These are phyloP conservation scores for Camellia oleifera DNA, from an alignment of 179 eudicot species.

Conservation along the genomic window DNA sequence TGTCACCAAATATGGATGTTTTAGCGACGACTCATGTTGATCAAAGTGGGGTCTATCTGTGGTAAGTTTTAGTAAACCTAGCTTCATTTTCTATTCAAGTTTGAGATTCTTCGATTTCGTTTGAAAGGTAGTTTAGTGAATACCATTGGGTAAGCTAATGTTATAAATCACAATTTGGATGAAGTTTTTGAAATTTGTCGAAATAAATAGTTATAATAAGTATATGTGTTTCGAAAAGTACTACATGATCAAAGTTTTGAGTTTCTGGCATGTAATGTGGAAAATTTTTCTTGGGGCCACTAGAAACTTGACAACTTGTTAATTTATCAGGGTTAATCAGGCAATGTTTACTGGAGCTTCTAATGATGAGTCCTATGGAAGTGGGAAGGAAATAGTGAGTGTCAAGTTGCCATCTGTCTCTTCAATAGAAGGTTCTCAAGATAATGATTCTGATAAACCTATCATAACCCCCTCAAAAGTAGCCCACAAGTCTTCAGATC, in stretches of 20 bases:
- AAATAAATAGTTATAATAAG: background rate
- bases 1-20: conserved; percentile 99
- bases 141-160: background rate
- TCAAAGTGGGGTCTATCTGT: conserved; percentile 91
- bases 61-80: conserved; percentile 44
- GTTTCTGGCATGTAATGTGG: background rate
- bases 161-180: background rate
- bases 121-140: background rate
- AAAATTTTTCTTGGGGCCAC: background rate
- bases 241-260: background rate
- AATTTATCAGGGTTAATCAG: conserved; percentile 75
- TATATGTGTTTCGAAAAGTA: background rate
- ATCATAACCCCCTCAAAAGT: conserved; percentile 19
- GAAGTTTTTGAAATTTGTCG: background rate
- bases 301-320: background rate
- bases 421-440: conserved; percentile 44
- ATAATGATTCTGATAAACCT: conserved; percentile 35
- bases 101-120: background rate
- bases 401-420: conserved; percentile 81
- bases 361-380: conserved; percentile 58
- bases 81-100: conserved; percentile 4
- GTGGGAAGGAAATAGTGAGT: conserved; percentile 69
- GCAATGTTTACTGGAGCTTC: conserved; percentile 81
- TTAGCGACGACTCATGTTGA: conserved; percentile 96
- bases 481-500: conserved; percentile 32